Conservation (phyloP, 2,329 filamentous ascomycete genomes). For the Claviceps sp. region DNA sequence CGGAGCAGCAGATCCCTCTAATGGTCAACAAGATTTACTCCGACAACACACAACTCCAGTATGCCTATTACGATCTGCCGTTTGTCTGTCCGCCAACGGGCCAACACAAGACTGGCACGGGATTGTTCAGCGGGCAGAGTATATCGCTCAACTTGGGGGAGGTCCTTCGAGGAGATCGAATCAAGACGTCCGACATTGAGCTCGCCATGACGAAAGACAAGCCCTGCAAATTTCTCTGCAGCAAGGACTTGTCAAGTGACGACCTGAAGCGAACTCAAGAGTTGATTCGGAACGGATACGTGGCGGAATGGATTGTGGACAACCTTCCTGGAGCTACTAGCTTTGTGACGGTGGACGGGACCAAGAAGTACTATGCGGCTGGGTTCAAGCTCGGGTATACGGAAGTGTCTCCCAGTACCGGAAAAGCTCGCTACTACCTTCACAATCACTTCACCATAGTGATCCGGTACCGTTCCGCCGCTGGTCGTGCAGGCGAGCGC, state of each 20-base stretch:
- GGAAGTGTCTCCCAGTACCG: slow-evolving; percentile 46
- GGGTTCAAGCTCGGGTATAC: slow-evolving; percentile 81
- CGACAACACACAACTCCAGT: slow-evolving; percentile 79
- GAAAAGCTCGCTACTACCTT: slow-evolving; percentile 55
- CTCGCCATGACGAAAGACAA: slow-evolving; percentile 64
- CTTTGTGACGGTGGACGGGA: slow-evolving; percentile 76
- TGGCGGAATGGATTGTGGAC: slow-evolving; percentile 89
- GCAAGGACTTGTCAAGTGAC: slow-evolving; percentile 46
- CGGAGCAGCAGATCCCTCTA: slow-evolving; percentile 67
- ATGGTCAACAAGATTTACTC: slow-evolving; percentile 88
- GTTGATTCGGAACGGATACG: slow-evolving; percentile 64
- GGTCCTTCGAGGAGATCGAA: slow-evolving; percentile 74
- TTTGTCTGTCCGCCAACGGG: slow-evolving; percentile 75
- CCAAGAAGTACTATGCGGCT: slow-evolving; percentile 74
- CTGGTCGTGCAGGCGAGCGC: slow-evolving; percentile 51
- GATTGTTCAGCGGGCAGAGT: slow-evolving; percentile 61
- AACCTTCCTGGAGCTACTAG: slow-evolving; percentile 81
- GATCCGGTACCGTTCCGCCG: slow-evolving; percentile 60
- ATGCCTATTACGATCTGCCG: slow-evolving; percentile 78
- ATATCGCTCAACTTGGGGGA: slow-evolving; percentile 77
- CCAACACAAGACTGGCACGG: slow-evolving; percentile 47
- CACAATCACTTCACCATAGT: slow-evolving; percentile 85
- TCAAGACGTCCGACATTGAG: slow-evolving; percentile 73
- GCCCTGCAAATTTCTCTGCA: slow-evolving; percentile 61
- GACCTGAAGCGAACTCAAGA: slow-evolving; percentile 56